A percentile compares a stretch with the other conserved stretches of the same genome.
These are phyloP conservation scores for Globisporangium spinosum DNA, from an alignment of 352 stramenopile species.

Conservation along the genomic window DNA sequence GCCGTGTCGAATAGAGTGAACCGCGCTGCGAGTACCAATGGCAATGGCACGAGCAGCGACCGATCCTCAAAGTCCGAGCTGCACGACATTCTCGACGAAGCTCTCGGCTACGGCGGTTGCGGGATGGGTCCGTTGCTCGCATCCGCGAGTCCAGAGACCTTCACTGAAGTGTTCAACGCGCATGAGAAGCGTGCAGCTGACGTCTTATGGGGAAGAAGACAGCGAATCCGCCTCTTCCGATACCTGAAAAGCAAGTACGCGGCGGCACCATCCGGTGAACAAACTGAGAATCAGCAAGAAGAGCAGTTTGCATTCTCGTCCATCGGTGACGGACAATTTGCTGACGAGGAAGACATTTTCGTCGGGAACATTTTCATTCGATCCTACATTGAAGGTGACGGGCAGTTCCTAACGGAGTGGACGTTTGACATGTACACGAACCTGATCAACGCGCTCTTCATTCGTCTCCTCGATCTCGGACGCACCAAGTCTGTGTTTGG, in stretches of 20 bases:
- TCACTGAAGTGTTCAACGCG: conserved; percentile 71
- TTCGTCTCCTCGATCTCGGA: conserved; percentile 42
- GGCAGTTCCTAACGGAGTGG: conserved; percentile 75
- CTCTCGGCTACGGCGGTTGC: conserved; percentile 65
- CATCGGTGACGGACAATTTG: conserved; percentile 20
- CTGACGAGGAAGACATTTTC: conserved; percentile 59
- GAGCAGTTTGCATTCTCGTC: conserved; percentile 20
- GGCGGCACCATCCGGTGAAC: conserved; percentile 14
- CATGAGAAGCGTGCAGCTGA: conserved; percentile 66
- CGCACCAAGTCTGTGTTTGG: conserved; percentile 52
- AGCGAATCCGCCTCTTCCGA: conserved; percentile 52
- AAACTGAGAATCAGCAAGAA: conserved; percentile 29
- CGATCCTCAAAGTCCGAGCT: conserved; percentile 38
- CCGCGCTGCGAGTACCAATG: conserved; percentile 2
- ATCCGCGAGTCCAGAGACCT: conserved; percentile 40
- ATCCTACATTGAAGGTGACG: conserved; percentile 79
- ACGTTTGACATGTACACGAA: conserved; percentile 64
- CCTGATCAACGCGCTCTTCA: conserved; percentile 64
- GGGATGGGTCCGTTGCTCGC: conserved; percentile 58
- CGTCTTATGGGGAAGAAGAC: conserved; percentile 64
- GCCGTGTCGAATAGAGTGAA: conserved; percentile 8
- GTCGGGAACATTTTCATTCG: conserved; percentile 79
- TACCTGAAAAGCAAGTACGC: conserved; percentile 72
- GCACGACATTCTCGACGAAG: conserved; percentile 58
- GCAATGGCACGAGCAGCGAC: conserved; percentile 15